Conservation (phyloP, 1,284 basidiomycete species). For the Coriolopsis trogii region DNA sequence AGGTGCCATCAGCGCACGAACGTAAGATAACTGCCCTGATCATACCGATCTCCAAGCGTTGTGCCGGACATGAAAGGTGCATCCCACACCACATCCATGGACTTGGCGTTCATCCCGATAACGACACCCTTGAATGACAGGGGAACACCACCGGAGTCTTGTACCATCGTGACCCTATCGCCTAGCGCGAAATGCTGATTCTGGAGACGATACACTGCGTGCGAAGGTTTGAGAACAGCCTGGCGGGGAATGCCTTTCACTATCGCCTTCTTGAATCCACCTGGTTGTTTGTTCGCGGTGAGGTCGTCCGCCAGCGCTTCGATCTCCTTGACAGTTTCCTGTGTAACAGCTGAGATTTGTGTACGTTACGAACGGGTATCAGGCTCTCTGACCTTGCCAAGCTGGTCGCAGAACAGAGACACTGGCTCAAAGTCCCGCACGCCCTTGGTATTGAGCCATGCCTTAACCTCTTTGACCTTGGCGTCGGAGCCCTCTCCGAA, state of each 20-base stretch:
- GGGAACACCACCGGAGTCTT: conserved; percentile 93
- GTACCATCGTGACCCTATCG: conserved; percentile 96
- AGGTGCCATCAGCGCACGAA: background rate
- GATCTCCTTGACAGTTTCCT: conserved; percentile 81
- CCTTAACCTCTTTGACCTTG: conserved; percentile 76
- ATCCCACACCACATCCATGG: conserved; percentile 98
- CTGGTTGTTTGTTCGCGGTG: conserved; percentile 58
- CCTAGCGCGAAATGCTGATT: conserved; percentile 91
- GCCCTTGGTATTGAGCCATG: conserved; percentile 88
- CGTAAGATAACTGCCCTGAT: conserved; percentile 8
- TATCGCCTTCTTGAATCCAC: conserved; percentile 83
- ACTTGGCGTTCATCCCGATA: conserved; percentile 83
- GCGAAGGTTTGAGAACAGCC: conserved; percentile 91
- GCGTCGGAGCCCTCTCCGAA: conserved; percentile 67
- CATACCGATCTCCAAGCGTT: conserved; percentile 83
- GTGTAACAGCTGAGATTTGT: background rate
- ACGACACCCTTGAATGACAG: conserved; percentile 93
- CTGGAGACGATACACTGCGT: conserved; percentile 89
- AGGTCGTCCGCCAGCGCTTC: conserved; percentile 76
- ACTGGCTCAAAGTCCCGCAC: conserved; percentile 93
- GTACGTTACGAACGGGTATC: background rate
- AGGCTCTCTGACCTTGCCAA: conserved; percentile 68
- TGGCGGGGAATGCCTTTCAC: conserved; percentile 94
- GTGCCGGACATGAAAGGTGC: conserved; percentile 92
- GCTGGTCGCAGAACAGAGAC: conserved; percentile 89